Evolutionary conservation across 768 basidiomycete species (phyloP).

Genomic region (Vararia minispora): DNA sequence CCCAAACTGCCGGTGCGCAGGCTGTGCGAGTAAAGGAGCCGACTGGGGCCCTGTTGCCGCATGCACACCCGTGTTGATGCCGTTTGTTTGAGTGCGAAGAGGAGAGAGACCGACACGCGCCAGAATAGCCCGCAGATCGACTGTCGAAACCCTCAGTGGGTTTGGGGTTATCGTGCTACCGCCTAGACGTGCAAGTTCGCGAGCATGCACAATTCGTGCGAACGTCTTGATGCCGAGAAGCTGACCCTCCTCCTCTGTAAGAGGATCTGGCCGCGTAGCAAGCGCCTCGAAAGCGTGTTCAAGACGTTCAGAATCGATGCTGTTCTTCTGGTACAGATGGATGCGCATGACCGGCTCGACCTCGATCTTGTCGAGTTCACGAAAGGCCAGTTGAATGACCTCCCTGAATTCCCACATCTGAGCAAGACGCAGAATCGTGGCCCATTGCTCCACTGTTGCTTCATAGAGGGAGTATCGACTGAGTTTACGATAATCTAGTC

Average conservation of each 20-base stretch:
- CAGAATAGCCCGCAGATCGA: too few species aligned
- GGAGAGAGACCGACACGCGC: too few species aligned
- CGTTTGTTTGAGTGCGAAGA: too few species aligned
- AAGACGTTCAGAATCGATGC: slow-evolving; percentile 23
- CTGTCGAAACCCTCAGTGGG: too few species aligned
- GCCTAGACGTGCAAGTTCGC: slow-evolving; percentile 24
- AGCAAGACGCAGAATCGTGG: slow-evolving; percentile 27
- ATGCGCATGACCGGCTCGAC: slow-evolving; percentile 28
- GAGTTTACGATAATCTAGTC: neutral
- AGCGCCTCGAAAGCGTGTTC: slow-evolving; percentile 25
- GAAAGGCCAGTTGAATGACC: slow-evolving; percentile 27
- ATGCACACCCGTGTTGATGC: too few species aligned
- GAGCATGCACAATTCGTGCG: slow-evolving; percentile 26
- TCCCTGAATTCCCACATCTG: slow-evolving; percentile 29
- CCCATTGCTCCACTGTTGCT: slow-evolving; percentile 30
- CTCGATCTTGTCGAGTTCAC: slow-evolving; percentile 26
- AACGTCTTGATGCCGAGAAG: slow-evolving; percentile 30
- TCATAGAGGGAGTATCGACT: slow-evolving; percentile 29
- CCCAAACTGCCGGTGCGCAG: too few species aligned
- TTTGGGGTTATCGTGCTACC: too few species aligned
- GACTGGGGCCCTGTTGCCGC: too few species aligned
- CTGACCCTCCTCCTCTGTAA: slow-evolving; percentile 28
- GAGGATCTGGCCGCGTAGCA: slow-evolving; percentile 25
- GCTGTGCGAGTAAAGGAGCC: too few species aligned
- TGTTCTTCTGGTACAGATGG: slow-evolving; percentile 26